Evolutionary conservation across 75 land plant genomes (phyloP), one percentile per base, ranked within the genome.

Genomic region (Isoetes taiwanensis): DNA sequence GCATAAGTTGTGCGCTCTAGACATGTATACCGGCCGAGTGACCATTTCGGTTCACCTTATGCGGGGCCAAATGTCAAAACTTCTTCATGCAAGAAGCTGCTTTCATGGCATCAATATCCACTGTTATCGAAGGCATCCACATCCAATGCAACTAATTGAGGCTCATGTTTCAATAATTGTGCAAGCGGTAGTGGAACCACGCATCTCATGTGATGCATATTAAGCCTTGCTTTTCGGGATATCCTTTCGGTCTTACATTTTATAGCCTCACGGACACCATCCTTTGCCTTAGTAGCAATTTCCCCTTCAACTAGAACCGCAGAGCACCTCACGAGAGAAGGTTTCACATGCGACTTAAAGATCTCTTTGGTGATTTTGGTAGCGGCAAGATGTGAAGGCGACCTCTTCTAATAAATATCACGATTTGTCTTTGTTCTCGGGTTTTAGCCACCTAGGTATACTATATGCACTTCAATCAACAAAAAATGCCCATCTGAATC

Each of bases 401-500:
- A 1, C 82, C 82, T 2, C 37, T 46, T 5, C 82, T 56, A 35
- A 94, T 62, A 27, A 94, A 88, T 3, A 84, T 79, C 9, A n/a
- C 99, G 66, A 25, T 88, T 88, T 42, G 20, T 23, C n/a, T 54
- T 75, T 69, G 46, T 70, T 80, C 3, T 84, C 82, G 19, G 96
- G 96, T 40, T 78, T 73, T 32, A 94, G 53, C 99, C 99, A 94
- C 2, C 79, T 64, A 0, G 99, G 99, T 31, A 94, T 72, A 20
- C 75, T 69, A 33, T 71, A 88, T 1, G 99, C 99, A 90, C 85
- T 39, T 94, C 99, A 5, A 94, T 94, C 26, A 94, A 77, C 39
- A 94, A 63, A 54, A 94, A 94, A 66, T 94, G 86, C 25, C 99
- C 99, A 56, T 94, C 99, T 30, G 89, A 52, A 52, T 94, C 99